A percentile compares a stretch with the other conserved stretches of the same genome.
Conservation (phyloP, 2,329 filamentous ascomycete species). For the Trichoderma cornu-damae region DNA sequence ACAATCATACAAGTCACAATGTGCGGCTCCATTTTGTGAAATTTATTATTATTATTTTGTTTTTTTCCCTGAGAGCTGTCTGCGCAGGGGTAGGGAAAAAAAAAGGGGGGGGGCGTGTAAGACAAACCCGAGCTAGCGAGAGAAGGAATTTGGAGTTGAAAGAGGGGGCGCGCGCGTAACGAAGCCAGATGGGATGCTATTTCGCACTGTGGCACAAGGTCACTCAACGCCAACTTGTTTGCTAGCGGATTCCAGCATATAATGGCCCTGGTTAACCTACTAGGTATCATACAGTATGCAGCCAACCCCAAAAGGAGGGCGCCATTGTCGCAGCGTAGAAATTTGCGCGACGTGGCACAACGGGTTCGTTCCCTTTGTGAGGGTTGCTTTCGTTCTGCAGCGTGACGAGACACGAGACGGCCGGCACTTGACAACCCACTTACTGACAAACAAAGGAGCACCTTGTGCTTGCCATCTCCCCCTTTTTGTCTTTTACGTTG, state of each 20-base stretch:
- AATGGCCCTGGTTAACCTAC: no score
- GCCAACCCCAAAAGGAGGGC: constrained; percentile 14
- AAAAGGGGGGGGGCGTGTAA: constrained; percentile 3
- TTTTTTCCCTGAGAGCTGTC: background rate
- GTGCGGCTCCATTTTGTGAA: constrained; percentile 8
- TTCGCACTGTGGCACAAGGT: constrained; percentile 18
- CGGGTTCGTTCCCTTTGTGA: constrained; percentile 14
- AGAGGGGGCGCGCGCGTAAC: no score
- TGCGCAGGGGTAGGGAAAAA: background rate
- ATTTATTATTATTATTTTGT: no score
- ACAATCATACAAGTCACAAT: no score
- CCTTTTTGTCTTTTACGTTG: background rate
- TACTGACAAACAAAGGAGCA: no score
- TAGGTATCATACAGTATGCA: no score
- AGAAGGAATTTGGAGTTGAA: background rate
- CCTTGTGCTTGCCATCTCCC: background rate
- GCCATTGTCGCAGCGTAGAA: constrained; percentile 15
- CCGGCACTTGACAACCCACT: background rate
- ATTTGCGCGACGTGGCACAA: constrained; percentile 22
- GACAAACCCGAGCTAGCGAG: background rate
- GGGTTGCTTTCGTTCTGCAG: constrained; percentile 8
- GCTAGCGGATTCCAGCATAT: constrained; percentile 14
- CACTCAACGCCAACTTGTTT: constrained; percentile 12
- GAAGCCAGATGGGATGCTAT: no score
- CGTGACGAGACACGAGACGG: background rate